Evolutionary conservation across 2,329 filamentous ascomycete species (phyloP), one percentile per base, ranked within the genome.

Genomic region (Leptodontidium sp.): DNA sequence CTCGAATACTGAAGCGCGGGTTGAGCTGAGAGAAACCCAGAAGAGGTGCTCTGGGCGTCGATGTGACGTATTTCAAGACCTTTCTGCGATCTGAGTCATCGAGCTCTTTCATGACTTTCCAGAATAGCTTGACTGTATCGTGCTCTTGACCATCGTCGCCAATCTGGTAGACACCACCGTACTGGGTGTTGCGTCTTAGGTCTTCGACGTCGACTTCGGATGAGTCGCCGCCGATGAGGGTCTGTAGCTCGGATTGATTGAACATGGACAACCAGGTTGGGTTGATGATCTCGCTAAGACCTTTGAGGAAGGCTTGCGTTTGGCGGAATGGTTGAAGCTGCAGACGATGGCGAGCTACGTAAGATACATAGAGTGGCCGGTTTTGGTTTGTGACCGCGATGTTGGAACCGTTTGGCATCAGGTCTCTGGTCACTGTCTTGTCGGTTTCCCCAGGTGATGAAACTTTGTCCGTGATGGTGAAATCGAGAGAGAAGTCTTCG

Each of bases 211-310:
- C 91, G 68, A 99, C 97, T 70, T 93, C 90, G 11, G 90, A 90
- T 35, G 90, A 91, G 75, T 97, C 94, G 53, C 96, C 96, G 64
- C 94, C 93, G 17, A 99, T 92, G 6, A 99, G 89, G 1, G 93
- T 96, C 81, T 98, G 96, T 4, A 99, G 86, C 79, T 99, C 96
- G 2, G 89, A 89, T 79, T 98, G 95, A 80, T 99, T 99, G 84
- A 99, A 99, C 96, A 99, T 98, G 75, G 91, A 94, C 4, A 99
- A 86, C 96, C 96, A 99, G 3, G 89, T 88, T 0, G 95, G 94
- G 68, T 94, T 91, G 72, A 99, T 96, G 77, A 99, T 97, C 72
- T 90, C 86, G 26, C 92, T 89, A 1, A 99, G 88, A 0, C 96
- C 96, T 66, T 89, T 89, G 8, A 99, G 86, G 79, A 99, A 99